Base-by-base conservation (phyloP, 306 rosid genomes). In the Lablab purpureus region DNA sequence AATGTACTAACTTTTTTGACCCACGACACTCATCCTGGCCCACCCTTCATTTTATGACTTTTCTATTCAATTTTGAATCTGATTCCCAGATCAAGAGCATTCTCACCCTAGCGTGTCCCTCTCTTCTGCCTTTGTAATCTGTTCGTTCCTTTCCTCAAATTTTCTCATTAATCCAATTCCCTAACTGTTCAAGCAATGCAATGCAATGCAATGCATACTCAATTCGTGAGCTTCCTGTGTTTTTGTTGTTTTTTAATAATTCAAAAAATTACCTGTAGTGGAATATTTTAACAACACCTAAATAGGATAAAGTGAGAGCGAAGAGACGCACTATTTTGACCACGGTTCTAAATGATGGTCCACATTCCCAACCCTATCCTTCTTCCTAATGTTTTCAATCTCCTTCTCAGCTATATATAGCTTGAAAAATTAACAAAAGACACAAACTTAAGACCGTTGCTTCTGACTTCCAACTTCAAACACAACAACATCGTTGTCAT, bases 41-140 rank as follows among this genome's bases (percentile, higher is more conserved):
- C 45, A 40, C 45, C 40, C n/a, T 65, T 36, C 0, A 7, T 17
- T 63, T 6, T 28, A 60, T 60, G 18, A 60, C 19, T 60, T 65
- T 65, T n/a, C 1, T 14, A 10, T 82, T 77, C 47, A 62, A 74
- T 59, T 74, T 84, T 79, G 87, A 79, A 84, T 84, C 84, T 0
- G 81, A 84, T 79, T 79, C 86, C 22, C 6, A 23, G 13, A 8
- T 10, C 50, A 27, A 3, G 3, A 1, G 4, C 3, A 4, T 7
- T 7, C 56, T 68, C 11, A 13, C 10, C 40, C 56, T 72, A n/a
- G 30, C 66, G 46, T 71, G 65, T 22, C 45, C 58, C 63, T 63
- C 43, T 25, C 45, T n/a, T 4, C 0, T 14, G 30, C 58, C 41
- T 6, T 64, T 79, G 21, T 37, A 59, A 19, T 69, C 37, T 46